Base-by-base conservation (phyloP, 176 grass and related monocot genomes). In the Oryza longistaminata region DNA sequence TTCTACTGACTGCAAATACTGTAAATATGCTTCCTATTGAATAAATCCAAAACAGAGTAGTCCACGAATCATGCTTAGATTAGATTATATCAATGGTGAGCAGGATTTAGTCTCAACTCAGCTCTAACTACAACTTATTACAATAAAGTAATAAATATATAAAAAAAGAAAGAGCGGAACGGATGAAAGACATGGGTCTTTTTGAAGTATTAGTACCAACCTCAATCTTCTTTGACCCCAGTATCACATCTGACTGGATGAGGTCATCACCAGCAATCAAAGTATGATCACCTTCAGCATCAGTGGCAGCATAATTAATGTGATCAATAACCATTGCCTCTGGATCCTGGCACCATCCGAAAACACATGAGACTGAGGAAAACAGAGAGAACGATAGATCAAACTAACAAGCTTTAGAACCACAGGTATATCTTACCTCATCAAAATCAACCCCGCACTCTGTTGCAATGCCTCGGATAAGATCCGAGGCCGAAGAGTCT, bases 371-470 rank as follows among this genome's bases (percentile, higher is more conserved):
- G 53, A 22, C 40, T 25, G 79, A 83, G 12, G 15, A 74, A 73
- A 80, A 87, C 43, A 60, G 24, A 81, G 42, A 21, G 5, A 15
- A 66, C 11, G 29, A 33, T 43, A 15, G 13, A 55, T 78, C 43
- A 49, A 37, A 64, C 37, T 45, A 79, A 49, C 16, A 21, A 39
- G 14, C 6, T 65, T 35, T 69, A 40, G n/a, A 69, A 76, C 37
- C 22, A 81, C 3, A 82, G 5, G 31, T 76, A 85, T 24, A 34
- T 61, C 89, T 94, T 95, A 75, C 93, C 96, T 99, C 97, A 55
- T 99, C 97, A 3, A 99, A 99, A 85, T 99, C 93, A 88, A 95
- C 86, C 21, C 97, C 93, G 25, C 93, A 94, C 29, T 99, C 97
- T 2, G 92, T 96, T 21, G 97, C 91, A 12, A 99, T 99, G 64